These are phyloP conservation scores for Wickerhamiella domercqiae DNA, from an alignment of 805 yeast species.

Conservation along the genomic window DNA sequence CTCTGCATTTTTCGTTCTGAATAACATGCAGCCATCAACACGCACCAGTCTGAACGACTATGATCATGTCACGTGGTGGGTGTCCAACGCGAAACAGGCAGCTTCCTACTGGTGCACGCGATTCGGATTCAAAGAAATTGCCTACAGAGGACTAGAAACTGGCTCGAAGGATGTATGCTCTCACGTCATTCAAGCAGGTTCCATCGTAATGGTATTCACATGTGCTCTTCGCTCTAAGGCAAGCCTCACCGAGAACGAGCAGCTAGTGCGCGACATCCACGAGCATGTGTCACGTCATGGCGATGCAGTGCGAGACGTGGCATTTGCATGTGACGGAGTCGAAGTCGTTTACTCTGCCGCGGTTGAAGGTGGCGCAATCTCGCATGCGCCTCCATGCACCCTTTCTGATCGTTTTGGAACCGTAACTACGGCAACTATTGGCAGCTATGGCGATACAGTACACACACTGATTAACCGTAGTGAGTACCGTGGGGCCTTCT, in stretches of 20 bases:
- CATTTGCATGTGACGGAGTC: constrained; percentile 45
- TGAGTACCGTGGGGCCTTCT: constrained; percentile 26
- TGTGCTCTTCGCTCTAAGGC: constrained; percentile 25
- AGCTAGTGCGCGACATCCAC: constrained; percentile 27
- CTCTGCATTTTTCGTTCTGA: no score
- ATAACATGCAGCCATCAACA: no score
- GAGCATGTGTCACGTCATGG: constrained; percentile 44
- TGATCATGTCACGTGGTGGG: constrained; percentile 54
- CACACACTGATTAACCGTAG: constrained; percentile 49
- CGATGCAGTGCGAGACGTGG: constrained; percentile 66
- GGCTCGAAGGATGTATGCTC: constrained; percentile 40
- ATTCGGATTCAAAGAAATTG: constrained; percentile 51
- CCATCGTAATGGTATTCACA: constrained; percentile 34
- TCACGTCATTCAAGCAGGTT: constrained; percentile 47
- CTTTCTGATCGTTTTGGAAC: constrained; percentile 35
- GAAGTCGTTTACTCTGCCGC: constrained; percentile 33
- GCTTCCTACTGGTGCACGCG: constrained; percentile 38
- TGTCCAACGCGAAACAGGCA: constrained; percentile 54
- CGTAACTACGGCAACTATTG: constrained; percentile 37
- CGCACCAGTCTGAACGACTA: constrained; percentile 29
- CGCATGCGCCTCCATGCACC: constrained; percentile 11
- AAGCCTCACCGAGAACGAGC: constrained; percentile 17
- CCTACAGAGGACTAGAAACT: constrained; percentile 53
- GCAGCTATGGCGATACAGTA: constrained; percentile 43
- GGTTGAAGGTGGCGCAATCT: constrained; percentile 35